Evolutionary conservation across 1,284 basidiomycete genomes (phyloP), one percentile per base, ranked within the genome.

Genomic region (Inonotus hispidus): DNA sequence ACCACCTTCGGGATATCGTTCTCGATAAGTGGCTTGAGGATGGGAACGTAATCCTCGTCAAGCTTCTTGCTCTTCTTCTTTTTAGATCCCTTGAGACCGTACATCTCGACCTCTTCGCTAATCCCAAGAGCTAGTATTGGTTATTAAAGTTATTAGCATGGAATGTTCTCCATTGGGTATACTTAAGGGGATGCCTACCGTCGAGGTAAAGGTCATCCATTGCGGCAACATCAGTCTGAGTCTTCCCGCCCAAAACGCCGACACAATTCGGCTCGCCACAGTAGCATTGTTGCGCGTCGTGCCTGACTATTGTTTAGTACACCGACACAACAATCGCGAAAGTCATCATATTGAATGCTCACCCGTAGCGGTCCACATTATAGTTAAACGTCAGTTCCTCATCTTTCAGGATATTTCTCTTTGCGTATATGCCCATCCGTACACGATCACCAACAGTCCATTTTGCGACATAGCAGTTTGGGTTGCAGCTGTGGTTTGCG

Each of bases 341-440:
- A 41, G 56, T 19, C 35, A 53, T 38, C 13, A 3, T 50, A 57
- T 50, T 57, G 35, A 59, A 25, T 52, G 29, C 27, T 19, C 79
- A 95, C 93, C 96, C 96, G 72, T 99, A 99, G 62, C 97, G 92
- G 73, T 99, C 97, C 50, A 99, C 97, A 71, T 99, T 99, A 74
- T 99, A 99, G 75, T 99, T 98, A 80, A 99, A 99, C 0, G 96
- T 99, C 65, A 99, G 77, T 75, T 99, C 97, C 71, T 99, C 97
- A 65, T 93, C 76, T 70, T 84, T 83, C 70, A 81, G 73, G 67
- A 99, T 91, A 64, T 83, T 73, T 62, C 96, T 82, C 70, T 91
- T 95, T 25, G 96, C 87, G 71, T 99, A 99, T 68, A 99, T 98
- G 54, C 96, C 96, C 97, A 98, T 99, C 37, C 96, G 88, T 67